A percentile compares a stretch with the other conserved stretches of the same genome.
Evolutionary conservation across 164 flowering plant genomes (phyloP).

Genomic region (Piper betle): DNA sequence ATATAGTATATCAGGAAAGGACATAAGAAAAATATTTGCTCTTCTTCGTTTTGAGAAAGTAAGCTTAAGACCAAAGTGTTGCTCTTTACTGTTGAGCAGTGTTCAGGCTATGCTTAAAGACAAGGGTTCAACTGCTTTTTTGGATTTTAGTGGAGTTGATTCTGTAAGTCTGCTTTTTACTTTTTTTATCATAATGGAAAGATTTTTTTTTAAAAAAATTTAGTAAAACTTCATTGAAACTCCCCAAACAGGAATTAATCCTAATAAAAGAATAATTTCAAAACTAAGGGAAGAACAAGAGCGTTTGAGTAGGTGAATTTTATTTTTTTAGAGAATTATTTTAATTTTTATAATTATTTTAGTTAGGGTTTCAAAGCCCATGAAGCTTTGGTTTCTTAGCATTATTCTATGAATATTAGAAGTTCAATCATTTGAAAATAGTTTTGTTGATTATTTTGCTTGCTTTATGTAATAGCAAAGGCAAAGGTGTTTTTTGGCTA

Average conservation of each 20-base stretch:
- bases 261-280: not conserved
- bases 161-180: conserved; percentile 48
- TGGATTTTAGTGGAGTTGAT: conserved; percentile 69
- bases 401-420: no score
- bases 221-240: no score
- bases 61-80: conserved; percentile 38
- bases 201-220: no score
- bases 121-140: conserved; percentile 93
- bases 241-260: no score
- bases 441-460: no score
- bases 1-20: conserved; percentile 96
- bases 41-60: conserved; percentile 73
- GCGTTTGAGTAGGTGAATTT: not conserved
- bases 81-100: conserved; percentile 63
- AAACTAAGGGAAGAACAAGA: not conserved
- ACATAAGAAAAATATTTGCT: conserved; percentile 90
- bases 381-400: no score
- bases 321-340: not conserved
- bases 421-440: no score
- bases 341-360: no score
- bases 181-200: not conserved
- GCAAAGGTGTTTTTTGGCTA: no score
- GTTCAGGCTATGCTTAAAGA: conserved; percentile 79
- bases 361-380: no score
- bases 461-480: no score